Evolutionary conservation across 2,329 filamentous ascomycete species (phyloP).

Genomic region (Zymoseptoria crescenta): DNA sequence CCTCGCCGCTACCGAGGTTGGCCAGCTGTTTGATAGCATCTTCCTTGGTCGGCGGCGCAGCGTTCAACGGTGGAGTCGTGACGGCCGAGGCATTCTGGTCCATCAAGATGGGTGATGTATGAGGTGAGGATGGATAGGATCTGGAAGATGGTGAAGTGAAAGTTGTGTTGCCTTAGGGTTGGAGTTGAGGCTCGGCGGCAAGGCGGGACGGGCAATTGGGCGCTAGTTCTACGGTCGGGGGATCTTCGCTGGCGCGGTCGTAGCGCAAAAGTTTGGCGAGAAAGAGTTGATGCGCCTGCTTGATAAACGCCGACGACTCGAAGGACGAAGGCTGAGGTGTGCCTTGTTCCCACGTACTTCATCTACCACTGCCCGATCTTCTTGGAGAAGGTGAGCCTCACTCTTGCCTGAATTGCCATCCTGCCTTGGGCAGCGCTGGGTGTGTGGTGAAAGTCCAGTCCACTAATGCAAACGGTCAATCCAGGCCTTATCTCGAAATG

Average conservation of each 20-base stretch:
- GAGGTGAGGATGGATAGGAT: neutral
- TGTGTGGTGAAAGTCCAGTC: neutral
- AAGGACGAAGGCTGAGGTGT: too few relatives aligned
- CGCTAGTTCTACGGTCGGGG: too few relatives aligned
- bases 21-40: conserved; percentile 33
- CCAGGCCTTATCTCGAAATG: conserved; percentile 20
- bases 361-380: neutral
- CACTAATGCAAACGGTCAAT: neutral
- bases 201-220: neutral
- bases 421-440: too few relatives aligned
- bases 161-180: neutral
- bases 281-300: neutral
- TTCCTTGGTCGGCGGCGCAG: conserved; percentile 10
- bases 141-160: neutral
- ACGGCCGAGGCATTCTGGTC: conserved; percentile 27
- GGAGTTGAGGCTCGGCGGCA: neutral
- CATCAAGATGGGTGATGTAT: conserved; percentile 17
- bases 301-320: neutral
- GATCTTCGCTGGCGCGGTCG: too few relatives aligned
- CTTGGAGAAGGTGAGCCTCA: neutral
- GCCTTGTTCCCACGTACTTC: neutral
- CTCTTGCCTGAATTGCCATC: too few relatives aligned
- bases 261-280: neutral
- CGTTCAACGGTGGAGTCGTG: conserved; percentile 17
- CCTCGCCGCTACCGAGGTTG: conserved; percentile 27